Conservation (phyloP, 495 filamentous ascomycete species). For the Saxophila tyrrhenica region DNA sequence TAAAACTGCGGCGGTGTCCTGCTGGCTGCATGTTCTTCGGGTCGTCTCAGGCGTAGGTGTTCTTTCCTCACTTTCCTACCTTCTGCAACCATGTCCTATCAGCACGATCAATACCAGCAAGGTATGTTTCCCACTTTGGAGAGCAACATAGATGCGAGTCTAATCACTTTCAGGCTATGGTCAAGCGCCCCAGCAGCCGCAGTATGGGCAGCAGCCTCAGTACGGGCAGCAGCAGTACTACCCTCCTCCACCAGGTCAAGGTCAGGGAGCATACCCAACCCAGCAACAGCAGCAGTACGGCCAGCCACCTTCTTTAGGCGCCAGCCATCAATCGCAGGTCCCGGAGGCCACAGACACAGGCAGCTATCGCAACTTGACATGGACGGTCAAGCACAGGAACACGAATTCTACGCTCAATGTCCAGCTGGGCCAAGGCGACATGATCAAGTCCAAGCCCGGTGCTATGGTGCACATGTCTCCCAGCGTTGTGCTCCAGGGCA, state of each 20-base stretch:
- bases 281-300: neutral
- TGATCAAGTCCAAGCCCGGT: constrained; percentile 3
- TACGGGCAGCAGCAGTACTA: neutral
- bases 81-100: constrained; percentile 1
- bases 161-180: neutral
- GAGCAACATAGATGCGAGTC: neutral
- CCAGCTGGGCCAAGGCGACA: constrained; percentile 4
- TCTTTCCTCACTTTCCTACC: too few species aligned
- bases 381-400: constrained; percentile 9
- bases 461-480: constrained; percentile 9
- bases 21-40: too few species aligned
- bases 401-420: constrained; percentile 3
- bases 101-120: neutral
- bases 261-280: neutral
- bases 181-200: neutral
- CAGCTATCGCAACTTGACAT: neutral
- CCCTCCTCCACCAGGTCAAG: neutral
- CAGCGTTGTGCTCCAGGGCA: neutral
- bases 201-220: neutral
- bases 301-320: neutral
- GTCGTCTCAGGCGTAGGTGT: too few species aligned
- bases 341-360: constrained; percentile 3
- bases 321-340: neutral
- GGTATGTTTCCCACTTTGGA: neutral
- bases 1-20: neutral